A percentile compares a stretch with the other conserved stretches of the same genome.
phyloP scores from a whole-genome alignment of 306 rosid species.

The Vigna unguiculata region DNA sequence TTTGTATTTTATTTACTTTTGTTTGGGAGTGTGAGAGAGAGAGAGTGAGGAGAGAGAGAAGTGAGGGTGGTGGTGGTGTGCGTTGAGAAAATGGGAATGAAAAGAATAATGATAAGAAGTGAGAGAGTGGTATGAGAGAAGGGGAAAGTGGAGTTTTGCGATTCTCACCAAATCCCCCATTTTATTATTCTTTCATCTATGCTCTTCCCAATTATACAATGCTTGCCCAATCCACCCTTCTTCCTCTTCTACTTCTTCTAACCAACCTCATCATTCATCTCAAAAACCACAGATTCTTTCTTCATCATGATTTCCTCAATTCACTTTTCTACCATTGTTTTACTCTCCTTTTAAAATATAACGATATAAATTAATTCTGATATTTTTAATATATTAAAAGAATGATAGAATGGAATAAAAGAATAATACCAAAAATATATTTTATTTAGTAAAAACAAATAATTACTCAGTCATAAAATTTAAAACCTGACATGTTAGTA shows the following conservation, averaged over 20 bases:
- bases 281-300: too few species aligned
- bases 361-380: too few species aligned
- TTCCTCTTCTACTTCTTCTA: not conserved
- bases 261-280: not conserved
- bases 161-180: conserved; percentile 29
- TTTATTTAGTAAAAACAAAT: too few species aligned
- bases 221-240: not conserved
- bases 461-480: too few species aligned
- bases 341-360: too few species aligned
- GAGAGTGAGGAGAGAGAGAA: not conserved
- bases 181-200: conserved; percentile 5
- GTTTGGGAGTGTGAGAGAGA: not conserved
- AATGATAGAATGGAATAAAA: too few species aligned
- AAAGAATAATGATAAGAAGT: conserved; percentile 36
- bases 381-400: too few species aligned
- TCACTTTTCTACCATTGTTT: too few species aligned
- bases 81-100: conserved; percentile 35
- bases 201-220: not conserved
- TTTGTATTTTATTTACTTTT: not conserved
- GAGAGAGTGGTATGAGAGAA: conserved; percentile 55
- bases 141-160: conserved; percentile 41
- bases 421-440: too few species aligned
- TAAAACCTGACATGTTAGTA: too few species aligned
- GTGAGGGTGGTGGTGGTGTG: conserved; percentile 35
- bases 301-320: too few species aligned